Base-by-base conservation (phyloP, 2,329 filamentous ascomycete genomes). In the Microcyclospora tardicrescens region DNA sequence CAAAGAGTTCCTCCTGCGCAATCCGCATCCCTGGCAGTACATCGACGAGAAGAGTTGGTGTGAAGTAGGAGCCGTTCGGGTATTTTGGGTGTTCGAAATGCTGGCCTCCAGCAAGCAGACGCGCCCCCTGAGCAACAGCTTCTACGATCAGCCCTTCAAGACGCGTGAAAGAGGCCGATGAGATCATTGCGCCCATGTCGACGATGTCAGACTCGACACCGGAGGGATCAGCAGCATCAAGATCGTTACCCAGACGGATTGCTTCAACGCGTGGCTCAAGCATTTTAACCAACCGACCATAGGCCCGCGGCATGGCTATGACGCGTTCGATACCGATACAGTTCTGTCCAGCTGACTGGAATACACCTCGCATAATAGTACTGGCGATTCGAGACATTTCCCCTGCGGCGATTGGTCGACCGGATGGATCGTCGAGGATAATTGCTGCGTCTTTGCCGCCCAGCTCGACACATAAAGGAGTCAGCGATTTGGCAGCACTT, bases 241-340 rank as follows among this genome's bases (percentile, higher is more conserved):
- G 69, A 31, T 75, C 66, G 37, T 79, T 84, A 2, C 91, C 91
- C 1, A 91, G 69, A 14, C 84, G 79, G 12, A 98, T 68, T 10
- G 72, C 71, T 44, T 71, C 69, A 48, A 96, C 84, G 44, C 81
- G 79, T 10, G 82, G 79, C 37, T 77, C 72, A 14, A 98, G 73
- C 43, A 77, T 69, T 5, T 68, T 61, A 37, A 94, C 65, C 15
- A 98, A 73, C 40, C 68, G 68, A 45, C 81, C 70, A 65, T 96
- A 93, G 37, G 84, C 71, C n/a, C 65, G 67, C 1, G 84, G 79
- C 12, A 83, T 72, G 16, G 81, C 84, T 50, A 96, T 79, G 55
- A 96, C 79, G 40, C 91, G 82, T 65, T 98, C 91, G 49, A 95
- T 89, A 39, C 91, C 91, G 56, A 98, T 89, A 63, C 91, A 98